Conservation (phyloP, 2,329 filamentous ascomycete species). For the Shiraia bambusicola region DNA sequence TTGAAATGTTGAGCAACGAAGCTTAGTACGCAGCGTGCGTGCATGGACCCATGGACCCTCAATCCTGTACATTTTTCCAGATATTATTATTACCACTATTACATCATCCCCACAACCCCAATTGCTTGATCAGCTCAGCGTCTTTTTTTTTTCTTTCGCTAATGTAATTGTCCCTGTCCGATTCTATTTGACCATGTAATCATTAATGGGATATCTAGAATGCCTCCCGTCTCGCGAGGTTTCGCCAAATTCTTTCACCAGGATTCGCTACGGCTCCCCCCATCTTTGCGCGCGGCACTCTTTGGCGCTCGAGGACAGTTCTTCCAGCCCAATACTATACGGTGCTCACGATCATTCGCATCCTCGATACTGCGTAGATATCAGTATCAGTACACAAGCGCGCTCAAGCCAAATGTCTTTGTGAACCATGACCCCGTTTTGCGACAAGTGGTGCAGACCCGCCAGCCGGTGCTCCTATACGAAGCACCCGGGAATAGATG, state of each 20-base stretch:
- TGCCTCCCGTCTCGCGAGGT: slow-evolving; percentile 37
- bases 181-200: background rate
- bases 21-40: slow-evolving; percentile 23
- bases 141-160: no score
- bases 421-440: slow-evolving; percentile 37
- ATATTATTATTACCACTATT: slow-evolving; percentile 2
- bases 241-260: slow-evolving; percentile 30
- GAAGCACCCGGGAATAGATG: slow-evolving; percentile 28
- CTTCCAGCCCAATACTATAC: slow-evolving; percentile 14
- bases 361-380: slow-evolving; percentile 27
- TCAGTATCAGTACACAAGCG: slow-evolving; percentile 9
- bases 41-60: slow-evolving; percentile 20
- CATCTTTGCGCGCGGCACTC: slow-evolving; percentile 35
- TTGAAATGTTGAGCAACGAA: slow-evolving; percentile 40
- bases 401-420: slow-evolving; percentile 13
- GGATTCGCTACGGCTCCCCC: slow-evolving; percentile 34
- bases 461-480: slow-evolving; percentile 39
- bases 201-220: slow-evolving; percentile 13
- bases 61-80: slow-evolving; percentile 18
- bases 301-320: slow-evolving; percentile 28
- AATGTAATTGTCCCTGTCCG: background rate
- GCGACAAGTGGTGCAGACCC: slow-evolving; percentile 31
- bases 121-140: slow-evolving; percentile 2
- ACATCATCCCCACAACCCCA: background rate
- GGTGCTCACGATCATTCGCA: slow-evolving; percentile 25